A percentile compares a stretch with the other conserved stretches of the same genome.
phyloP scores from a whole-genome alignment of 169 alveolate genomes.

The Plasmodium fragile region DNA sequence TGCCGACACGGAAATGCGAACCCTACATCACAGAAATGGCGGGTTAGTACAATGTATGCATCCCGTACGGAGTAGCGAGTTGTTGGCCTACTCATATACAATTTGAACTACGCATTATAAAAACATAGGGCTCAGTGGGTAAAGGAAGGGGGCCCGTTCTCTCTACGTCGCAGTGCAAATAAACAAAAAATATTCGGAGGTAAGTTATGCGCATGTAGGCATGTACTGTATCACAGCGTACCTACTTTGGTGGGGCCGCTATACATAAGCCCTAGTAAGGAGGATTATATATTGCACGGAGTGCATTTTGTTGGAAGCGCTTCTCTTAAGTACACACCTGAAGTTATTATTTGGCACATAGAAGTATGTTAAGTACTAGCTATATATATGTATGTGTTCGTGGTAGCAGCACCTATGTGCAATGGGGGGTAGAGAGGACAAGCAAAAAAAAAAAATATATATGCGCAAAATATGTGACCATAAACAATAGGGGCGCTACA shows the following conservation, averaged over 20 bases:
- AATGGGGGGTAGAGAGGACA: not conserved
- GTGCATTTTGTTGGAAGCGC: not conserved
- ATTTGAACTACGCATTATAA: not conserved
- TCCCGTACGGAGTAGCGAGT: not conserved
- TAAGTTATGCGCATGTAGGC: not conserved
- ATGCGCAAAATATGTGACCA: not conserved
- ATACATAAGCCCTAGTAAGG: not conserved
- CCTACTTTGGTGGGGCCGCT: not conserved
- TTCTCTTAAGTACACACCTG: not conserved
- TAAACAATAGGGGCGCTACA: not conserved
- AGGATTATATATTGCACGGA: not conserved
- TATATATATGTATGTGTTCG: not conserved
- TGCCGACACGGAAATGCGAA: not conserved
- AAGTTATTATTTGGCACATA: not conserved
- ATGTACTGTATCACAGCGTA: not conserved
- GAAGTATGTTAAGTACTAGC: not conserved
- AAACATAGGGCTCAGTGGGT: not conserved
- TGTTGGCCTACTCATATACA: not conserved
- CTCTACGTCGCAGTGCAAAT: not conserved
- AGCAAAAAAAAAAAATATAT: not conserved
- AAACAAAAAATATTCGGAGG: not conserved
- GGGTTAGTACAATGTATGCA: not conserved
- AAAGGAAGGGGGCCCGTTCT: not conserved
- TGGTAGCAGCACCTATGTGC: not conserved
- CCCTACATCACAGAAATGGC: not conserved